These are phyloP conservation scores for Lepidium didymum DNA, from an alignment of 345 rosid genomes.

Conservation along the genomic window DNA sequence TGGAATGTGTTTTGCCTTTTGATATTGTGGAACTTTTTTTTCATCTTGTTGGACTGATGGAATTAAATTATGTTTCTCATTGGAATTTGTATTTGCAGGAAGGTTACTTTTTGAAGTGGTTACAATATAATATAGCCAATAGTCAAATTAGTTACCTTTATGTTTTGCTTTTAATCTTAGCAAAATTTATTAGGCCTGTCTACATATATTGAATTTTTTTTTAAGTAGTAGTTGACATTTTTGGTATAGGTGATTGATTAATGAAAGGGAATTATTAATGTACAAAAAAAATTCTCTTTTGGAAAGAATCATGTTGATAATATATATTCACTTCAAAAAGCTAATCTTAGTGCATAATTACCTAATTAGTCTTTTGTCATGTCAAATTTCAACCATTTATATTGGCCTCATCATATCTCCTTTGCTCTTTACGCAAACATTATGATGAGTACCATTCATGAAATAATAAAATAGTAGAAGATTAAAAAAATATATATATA, in stretches of 20 bases:
- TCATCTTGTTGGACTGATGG: constrained; percentile 8
- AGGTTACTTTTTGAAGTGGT: not conserved
- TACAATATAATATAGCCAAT: constrained; percentile 6
- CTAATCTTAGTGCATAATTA: not conserved
- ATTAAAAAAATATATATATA: not conserved
- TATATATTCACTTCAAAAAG: not conserved
- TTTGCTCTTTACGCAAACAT: not conserved
- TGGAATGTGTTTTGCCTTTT: constrained; percentile 7
- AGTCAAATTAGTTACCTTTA: not conserved
- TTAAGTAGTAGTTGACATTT: constrained; percentile 13
- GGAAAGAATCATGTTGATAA: not conserved
- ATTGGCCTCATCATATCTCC: not conserved
- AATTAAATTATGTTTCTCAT: constrained; percentile 8
- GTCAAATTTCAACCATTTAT: not conserved
- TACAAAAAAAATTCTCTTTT: not conserved
- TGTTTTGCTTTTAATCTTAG: not conserved
- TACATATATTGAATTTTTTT: not conserved
- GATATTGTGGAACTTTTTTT: constrained; percentile 5
- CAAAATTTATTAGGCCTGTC: constrained; percentile 4
- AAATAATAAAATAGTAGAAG: not conserved
- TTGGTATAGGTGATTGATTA: no score
- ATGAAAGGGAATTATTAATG: not conserved
- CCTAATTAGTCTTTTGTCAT: not conserved
- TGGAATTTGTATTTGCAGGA: constrained; percentile 9
- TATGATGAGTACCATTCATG: not conserved